These are phyloP conservation scores for Atalantia buxifolia DNA, from an alignment of 345 rosid genomes.

Conservation along the genomic window DNA sequence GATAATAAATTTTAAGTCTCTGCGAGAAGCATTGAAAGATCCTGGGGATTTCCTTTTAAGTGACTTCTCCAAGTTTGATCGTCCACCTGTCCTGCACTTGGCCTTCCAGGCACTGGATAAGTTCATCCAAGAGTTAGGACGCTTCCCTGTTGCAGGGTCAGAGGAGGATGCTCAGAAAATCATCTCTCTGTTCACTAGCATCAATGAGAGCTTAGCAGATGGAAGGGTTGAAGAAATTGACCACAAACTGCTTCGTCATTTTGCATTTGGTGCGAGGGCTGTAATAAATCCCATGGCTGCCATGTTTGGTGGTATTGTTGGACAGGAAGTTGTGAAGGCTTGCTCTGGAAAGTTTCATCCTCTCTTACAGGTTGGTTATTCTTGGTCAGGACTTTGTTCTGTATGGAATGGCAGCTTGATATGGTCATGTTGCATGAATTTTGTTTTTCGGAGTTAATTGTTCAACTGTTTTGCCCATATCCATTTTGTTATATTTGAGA, in stretches of 20 bases:
- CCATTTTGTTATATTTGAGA: neutral
- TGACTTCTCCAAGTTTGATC: slow-evolving; percentile 72
- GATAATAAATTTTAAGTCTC: slow-evolving; percentile 51
- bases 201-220: slow-evolving; percentile 62
- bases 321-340: slow-evolving; percentile 89
- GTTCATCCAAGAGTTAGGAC: slow-evolving; percentile 41
- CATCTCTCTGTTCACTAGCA: slow-evolving; percentile 39
- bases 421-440: neutral
- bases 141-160: slow-evolving; percentile 74
- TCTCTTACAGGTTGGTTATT: slow-evolving; percentile 58
- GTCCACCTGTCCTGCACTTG: slow-evolving; percentile 61
- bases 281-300: slow-evolving; percentile 96
- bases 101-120: slow-evolving; percentile 73
- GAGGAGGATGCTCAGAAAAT: slow-evolving; percentile 84
- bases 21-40: slow-evolving; percentile 54
- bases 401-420: neutral
- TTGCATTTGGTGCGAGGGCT: slow-evolving; percentile 89
- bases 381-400: neutral
- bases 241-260: slow-evolving; percentile 56
- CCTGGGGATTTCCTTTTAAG: slow-evolving; percentile 74
- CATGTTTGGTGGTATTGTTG: slow-evolving; percentile 90
- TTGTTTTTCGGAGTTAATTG: neutral
- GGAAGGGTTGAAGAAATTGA: slow-evolving; percentile 61
- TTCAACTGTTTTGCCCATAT: neutral
- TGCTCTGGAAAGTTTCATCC: slow-evolving; percentile 97